Conservation (phyloP, 306 rosid genomes). For the Arachis hypogaea region DNA sequence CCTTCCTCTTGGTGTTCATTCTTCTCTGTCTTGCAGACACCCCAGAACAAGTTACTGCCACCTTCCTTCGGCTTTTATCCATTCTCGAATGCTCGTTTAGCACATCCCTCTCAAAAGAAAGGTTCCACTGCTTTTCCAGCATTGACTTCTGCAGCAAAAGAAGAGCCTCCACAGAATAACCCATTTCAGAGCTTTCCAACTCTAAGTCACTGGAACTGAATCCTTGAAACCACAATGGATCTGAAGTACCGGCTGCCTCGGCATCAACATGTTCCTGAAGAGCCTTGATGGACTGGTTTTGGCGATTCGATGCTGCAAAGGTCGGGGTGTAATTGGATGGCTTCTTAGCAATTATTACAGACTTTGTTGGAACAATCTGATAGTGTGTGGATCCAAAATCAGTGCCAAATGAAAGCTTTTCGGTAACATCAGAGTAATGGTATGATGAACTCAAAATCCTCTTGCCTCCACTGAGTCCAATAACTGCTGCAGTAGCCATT, state of each 20-base stretch:
- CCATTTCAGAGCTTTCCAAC: constrained; percentile 59
- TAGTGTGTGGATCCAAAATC: constrained; percentile 59
- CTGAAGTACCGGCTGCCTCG: constrained; percentile 46
- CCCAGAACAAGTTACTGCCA: constrained; percentile 86
- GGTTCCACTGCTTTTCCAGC: constrained; percentile 97
- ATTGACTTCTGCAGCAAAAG: constrained; percentile 90
- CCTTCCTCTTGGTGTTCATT: constrained; percentile 57
- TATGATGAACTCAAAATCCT: constrained; percentile 80
- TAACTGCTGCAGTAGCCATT: constrained; percentile 93
- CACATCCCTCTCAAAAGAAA: constrained; percentile 62
- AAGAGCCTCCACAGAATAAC: constrained; percentile 76
- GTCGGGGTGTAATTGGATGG: constrained; percentile 57
- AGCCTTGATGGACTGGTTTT: constrained; percentile 65
- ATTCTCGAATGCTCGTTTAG: constrained; percentile 36
- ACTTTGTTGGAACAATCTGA: constrained; percentile 59
- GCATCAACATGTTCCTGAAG: constrained; percentile 64
- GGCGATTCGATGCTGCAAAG: constrained; percentile 48
- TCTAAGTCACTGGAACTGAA: constrained; percentile 48
- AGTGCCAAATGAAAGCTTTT: constrained; percentile 56
- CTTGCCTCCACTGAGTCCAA: constrained; percentile 86
- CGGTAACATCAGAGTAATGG: constrained; percentile 73
- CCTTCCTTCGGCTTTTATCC: constrained; percentile 43
- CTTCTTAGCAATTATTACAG: constrained; percentile 56
- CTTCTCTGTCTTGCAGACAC: constrained; percentile 96
- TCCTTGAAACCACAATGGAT: constrained; percentile 48